phyloP scores from a whole-genome alignment of 1,139 yeast genomes.

The Candida anutae region DNA sequence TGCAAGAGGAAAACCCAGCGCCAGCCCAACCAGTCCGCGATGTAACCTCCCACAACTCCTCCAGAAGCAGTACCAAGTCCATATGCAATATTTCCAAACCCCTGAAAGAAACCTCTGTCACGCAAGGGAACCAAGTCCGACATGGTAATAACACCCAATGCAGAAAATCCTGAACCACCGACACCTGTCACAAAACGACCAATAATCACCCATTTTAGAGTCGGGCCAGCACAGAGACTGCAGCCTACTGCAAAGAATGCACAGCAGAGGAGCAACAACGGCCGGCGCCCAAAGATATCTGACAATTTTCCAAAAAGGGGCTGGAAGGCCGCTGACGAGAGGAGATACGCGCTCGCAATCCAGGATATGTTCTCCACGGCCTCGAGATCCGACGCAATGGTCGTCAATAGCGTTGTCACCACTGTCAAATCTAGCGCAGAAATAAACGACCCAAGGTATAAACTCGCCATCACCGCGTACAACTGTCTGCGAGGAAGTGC shows the following conservation, averaged over 20 bases:
- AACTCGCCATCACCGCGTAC: slow-evolving; percentile 23
- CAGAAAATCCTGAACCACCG: slow-evolving; percentile 51
- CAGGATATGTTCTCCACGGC: slow-evolving; percentile 35
- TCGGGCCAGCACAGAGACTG: slow-evolving; percentile 30
- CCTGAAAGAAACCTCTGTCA: slow-evolving; percentile 48
- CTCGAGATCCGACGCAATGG: slow-evolving; percentile 37
- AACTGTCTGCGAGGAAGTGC: slow-evolving; percentile 28
- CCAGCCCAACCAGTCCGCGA: slow-evolving; percentile 77
- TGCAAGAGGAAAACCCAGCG: slow-evolving; percentile 49
- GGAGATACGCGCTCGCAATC: slow-evolving; percentile 38
- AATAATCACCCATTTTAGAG: slow-evolving; percentile 41
- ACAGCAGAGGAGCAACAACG: slow-evolving; percentile 26
- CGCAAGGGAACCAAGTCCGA: slow-evolving; percentile 46
- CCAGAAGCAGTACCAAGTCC: slow-evolving; percentile 70
- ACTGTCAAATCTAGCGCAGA: slow-evolving; percentile 41
- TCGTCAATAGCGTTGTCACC: slow-evolving; percentile 35
- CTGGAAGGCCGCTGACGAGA: slow-evolving; percentile 40
- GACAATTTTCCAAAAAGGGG: slow-evolving; percentile 82
- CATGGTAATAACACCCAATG: slow-evolving; percentile 44
- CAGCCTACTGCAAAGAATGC: slow-evolving; percentile 34
- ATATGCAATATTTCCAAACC: slow-evolving; percentile 52
- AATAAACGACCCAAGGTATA: slow-evolving; percentile 32
- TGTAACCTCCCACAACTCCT: slow-evolving; percentile 59
- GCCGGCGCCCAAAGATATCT: slow-evolving; percentile 76
- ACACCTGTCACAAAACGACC: slow-evolving; percentile 52